These are phyloP conservation scores for Dipteronia dyeriana DNA, from an alignment of 345 rosid genomes.

Conservation along the genomic window DNA sequence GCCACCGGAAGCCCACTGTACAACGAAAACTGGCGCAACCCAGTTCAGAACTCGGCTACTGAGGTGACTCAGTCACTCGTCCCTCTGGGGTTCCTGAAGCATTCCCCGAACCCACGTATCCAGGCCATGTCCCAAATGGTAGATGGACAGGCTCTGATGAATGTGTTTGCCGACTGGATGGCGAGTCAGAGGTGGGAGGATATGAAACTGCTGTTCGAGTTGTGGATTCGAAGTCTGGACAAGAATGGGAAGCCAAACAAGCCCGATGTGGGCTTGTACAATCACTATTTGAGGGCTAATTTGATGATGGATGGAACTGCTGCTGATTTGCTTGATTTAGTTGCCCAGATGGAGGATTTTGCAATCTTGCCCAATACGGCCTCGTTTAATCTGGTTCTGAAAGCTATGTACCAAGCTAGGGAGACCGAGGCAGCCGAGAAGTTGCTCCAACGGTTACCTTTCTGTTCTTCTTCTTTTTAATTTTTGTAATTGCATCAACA, in stretches of 20 bases:
- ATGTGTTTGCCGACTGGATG: slow-evolving; percentile 74
- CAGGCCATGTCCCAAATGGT: slow-evolving; percentile 47
- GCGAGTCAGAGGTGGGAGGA: slow-evolving; percentile 81
- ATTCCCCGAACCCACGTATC: slow-evolving; percentile 35
- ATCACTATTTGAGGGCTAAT: slow-evolving; percentile 82
- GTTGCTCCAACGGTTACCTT: slow-evolving; percentile 70
- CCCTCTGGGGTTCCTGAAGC: slow-evolving; percentile 44
- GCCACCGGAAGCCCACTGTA: slow-evolving; percentile 87
- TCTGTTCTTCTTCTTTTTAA: background rate
- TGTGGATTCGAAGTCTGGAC: slow-evolving; percentile 80
- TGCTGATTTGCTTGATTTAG: slow-evolving; percentile 67
- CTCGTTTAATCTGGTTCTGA: slow-evolving; percentile 73
- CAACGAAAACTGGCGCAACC: slow-evolving; percentile 79
- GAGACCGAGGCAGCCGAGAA: slow-evolving; percentile 75
- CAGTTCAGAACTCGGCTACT: slow-evolving; percentile 30
- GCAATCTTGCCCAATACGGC: slow-evolving; percentile 68
- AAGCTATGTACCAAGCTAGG: slow-evolving; percentile 67
- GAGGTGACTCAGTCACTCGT: slow-evolving; percentile 41
- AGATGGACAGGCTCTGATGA: slow-evolving; percentile 50
- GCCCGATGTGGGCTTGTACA: slow-evolving; percentile 74
- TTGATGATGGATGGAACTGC: slow-evolving; percentile 64
- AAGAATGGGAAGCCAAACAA: slow-evolving; percentile 75
- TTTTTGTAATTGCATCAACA: background rate
- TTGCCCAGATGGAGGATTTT: slow-evolving; percentile 69
- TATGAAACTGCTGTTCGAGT: slow-evolving; percentile 73